Base-by-base conservation (phyloP, 768 basidiomycete species). In the Pisolithus microcarpus region DNA sequence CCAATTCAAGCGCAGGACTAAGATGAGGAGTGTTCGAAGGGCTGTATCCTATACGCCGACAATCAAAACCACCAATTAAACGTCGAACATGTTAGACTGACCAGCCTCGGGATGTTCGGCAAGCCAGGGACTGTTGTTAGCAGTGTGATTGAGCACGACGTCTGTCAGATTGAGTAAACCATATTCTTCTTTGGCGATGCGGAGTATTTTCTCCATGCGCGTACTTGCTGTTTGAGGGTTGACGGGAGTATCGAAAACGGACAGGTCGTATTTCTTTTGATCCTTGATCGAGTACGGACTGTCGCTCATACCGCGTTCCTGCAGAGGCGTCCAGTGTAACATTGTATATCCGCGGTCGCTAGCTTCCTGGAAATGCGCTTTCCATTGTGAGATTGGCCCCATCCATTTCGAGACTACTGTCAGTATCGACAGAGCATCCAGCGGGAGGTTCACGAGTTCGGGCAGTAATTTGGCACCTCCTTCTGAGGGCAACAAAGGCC, bases 351-450 rank as follows among this genome's bases (percentile, higher is more conserved):
- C 95, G 44, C 95, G 76, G 48, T 89, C 77, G 48, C 83, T 80
- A 10, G 91, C 88, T 68, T 94, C 91, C 45, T 78, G 75, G 57
- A 96, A 89, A 63, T 90, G 82, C 3, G 76, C 74, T 40, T 70
- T 74, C 96, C 96, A 98, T 28, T 83, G 73, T 10, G 72, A 66
- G 34, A 91, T 68, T 1, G 85, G 77, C 2, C 94, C 95, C 91
- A 97, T 96, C 96, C 96, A 99, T 66, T 99, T 99, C 1, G 93
- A 95, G 42, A 99, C 84, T 37, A 95, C 76, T 5, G 90, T 93
- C 50, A 98, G 73, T 61, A 98, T 85, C 31, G 87, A 80, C 7
- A 99, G 76, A 15, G 89, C 92, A 64, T 96, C 87, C 39, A 97
- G 76, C 1, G 92, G 87, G 16, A 98, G 72, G 58, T 87, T 76